Conservation (phyloP, 371 early-diverging fungal genomes). For the Batrachochytrium dendrobatidis region DNA sequence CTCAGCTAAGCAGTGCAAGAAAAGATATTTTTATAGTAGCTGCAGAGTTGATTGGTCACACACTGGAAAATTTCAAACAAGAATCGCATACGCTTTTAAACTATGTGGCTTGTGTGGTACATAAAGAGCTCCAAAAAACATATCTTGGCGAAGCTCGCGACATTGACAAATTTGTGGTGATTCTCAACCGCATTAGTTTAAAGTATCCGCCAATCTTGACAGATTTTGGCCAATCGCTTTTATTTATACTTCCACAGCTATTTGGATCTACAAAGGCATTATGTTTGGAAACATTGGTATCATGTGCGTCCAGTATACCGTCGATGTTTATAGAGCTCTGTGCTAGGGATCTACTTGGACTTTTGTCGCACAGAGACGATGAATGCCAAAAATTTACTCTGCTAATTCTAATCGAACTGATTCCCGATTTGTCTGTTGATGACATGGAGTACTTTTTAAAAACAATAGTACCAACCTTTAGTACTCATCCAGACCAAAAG, state of each 20-base stretch:
- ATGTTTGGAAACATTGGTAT: conserved; percentile 47
- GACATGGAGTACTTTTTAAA: conserved; percentile 43
- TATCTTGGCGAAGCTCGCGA: conserved; percentile 8
- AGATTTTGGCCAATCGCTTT: neutral
- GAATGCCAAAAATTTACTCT: conserved; percentile 46
- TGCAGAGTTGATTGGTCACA: conserved; percentile 35
- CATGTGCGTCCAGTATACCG: conserved; percentile 37
- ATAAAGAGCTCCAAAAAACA: neutral
- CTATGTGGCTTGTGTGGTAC: conserved; percentile 3
- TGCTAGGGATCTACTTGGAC: conserved; percentile 35
- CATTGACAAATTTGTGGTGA: conserved; percentile 19
- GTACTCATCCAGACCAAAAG: conserved; percentile 24
- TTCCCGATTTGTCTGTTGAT: conserved; percentile 25
- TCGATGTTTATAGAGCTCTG: conserved; percentile 46
- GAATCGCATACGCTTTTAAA: neutral
- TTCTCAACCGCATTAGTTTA: conserved; percentile 28
- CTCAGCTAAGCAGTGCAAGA: conserved; percentile 32
- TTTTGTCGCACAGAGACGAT: conserved; percentile 47
- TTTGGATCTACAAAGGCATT: conserved; percentile 20
- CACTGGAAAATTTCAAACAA: neutral
- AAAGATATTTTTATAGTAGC: conserved; percentile 38
- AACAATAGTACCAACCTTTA: conserved; percentile 13
- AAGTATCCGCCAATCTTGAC: conserved; percentile 18
- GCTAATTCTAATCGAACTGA: conserved; percentile 42
- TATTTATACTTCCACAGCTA: neutral